Conservation (phyloP, 192 early-diverging fungal genomes). For the Cetraspora pellucida region DNA sequence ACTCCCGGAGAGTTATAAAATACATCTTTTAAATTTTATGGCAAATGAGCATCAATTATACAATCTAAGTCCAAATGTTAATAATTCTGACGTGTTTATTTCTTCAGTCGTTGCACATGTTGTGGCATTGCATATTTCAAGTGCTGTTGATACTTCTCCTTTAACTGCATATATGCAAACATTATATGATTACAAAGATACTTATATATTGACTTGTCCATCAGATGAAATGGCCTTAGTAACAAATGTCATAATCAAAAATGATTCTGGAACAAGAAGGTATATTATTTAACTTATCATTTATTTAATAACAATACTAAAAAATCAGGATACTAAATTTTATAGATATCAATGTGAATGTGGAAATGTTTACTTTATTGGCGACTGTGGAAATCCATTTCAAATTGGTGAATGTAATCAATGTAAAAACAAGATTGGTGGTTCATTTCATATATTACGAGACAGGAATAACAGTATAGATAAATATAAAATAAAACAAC, state of each 20-base stretch:
- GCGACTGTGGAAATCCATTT: conserved; percentile 15
- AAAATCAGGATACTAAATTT: not conserved
- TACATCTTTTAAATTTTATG: not conserved
- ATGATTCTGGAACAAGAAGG: not conserved
- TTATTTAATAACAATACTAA: too few relatives aligned
- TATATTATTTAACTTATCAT: not conserved
- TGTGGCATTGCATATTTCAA: conserved; percentile 16
- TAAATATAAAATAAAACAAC: not conserved
- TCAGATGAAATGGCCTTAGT: not conserved
- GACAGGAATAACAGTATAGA: not conserved
- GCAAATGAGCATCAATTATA: not conserved
- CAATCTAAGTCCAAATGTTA: not conserved
- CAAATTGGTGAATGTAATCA: not conserved
- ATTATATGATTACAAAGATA: not conserved
- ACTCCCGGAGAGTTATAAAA: conserved; percentile 6
- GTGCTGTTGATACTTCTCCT: conserved; percentile 12
- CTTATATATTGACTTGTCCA: conserved; percentile 12
- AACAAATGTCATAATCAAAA: not conserved
- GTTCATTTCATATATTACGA: not conserved
- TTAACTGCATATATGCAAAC: conserved; percentile 19
- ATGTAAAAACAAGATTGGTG: conserved; percentile 27
- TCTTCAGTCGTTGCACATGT: conserved; percentile 23
- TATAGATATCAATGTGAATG: conserved; percentile 33
- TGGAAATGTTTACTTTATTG: conserved; percentile 27
- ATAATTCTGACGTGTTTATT: conserved; percentile 5